These are phyloP conservation scores for Polytrichum commune DNA, from an alignment of 225 moss, liverwort and hornwort species.

Conservation along the genomic window DNA sequence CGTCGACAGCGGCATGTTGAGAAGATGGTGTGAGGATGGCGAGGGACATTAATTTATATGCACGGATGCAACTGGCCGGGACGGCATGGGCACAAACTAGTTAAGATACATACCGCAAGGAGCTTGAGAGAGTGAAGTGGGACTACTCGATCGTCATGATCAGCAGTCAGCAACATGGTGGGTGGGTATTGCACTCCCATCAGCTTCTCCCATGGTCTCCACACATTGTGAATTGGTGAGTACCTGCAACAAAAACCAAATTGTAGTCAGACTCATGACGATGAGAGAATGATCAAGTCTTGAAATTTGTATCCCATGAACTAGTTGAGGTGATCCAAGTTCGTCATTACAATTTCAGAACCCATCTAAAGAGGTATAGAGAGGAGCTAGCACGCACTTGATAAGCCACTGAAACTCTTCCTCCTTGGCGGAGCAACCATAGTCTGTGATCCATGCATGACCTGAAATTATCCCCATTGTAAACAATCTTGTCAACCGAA, in stretches of 20 bases:
- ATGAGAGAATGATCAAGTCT: not conserved
- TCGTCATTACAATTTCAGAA: too few relatives aligned
- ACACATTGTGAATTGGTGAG: conserved; percentile 55
- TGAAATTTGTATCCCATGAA: not conserved
- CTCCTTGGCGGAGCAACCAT: conserved; percentile 49
- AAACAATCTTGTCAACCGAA: too few relatives aligned
- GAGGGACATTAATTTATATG: too few relatives aligned
- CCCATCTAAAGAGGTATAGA: too few relatives aligned
- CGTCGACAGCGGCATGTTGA: too few relatives aligned
- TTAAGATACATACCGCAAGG: conserved; percentile 36
- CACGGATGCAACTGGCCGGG: too few relatives aligned
- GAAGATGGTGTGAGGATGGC: too few relatives aligned
- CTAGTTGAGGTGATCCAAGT: too few relatives aligned
- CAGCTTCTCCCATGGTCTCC: conserved; percentile 55
- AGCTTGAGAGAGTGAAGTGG: conserved; percentile 59
- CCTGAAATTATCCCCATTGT: conserved; percentile 19
- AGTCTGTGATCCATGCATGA: conserved; percentile 52
- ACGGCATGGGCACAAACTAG: too few relatives aligned
- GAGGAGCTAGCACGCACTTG: conserved; percentile 30
- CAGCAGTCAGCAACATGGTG: conserved; percentile 56
- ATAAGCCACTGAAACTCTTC: conserved; percentile 50
- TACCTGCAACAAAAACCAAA: conserved; percentile 25
- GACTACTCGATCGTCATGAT: conserved; percentile 61
- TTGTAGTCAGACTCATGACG: too few relatives aligned
- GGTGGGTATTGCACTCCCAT: conserved; percentile 56